Percentiles rank a stretch among this genome's conserved stretches.
Conservation (phyloP, 495 filamentous ascomycete species). For the Penicillium coffeae region DNA sequence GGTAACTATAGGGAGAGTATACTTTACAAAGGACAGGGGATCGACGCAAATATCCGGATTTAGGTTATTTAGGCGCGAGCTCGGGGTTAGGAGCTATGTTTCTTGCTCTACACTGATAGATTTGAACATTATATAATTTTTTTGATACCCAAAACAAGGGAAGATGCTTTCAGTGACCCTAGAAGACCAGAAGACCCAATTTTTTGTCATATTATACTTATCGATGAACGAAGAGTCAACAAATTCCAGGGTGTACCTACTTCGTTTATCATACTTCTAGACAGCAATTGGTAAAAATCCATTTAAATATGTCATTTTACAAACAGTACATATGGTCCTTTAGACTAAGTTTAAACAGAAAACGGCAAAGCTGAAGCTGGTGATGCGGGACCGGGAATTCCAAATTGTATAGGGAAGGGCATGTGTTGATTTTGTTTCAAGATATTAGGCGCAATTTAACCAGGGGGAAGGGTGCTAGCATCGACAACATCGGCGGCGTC, state of each 20-base stretch:
- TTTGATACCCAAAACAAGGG: too few relatives aligned
- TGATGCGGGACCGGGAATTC: constrained; percentile 14
- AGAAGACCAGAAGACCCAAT: too few relatives aligned
- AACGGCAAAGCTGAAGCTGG: constrained; percentile 1
- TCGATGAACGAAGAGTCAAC: too few relatives aligned
- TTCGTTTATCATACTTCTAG: neutral
- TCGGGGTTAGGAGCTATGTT: too few relatives aligned
- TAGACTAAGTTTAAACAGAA: neutral
- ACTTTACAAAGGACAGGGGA: constrained; percentile 66
- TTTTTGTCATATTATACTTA: too few relatives aligned
- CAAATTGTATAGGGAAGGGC: constrained; percentile 25
- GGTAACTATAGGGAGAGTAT: constrained; percentile 68
- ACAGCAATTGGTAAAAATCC: neutral
- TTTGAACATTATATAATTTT: too few relatives aligned
- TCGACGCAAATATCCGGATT: constrained; percentile 67
- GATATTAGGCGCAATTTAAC: constrained; percentile 49
- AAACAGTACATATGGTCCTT: neutral
- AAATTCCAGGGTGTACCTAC: neutral
- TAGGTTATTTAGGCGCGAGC: constrained; percentile 29
- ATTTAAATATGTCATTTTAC: neutral
- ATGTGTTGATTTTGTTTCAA: constrained; percentile 13
- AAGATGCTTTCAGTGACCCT: too few relatives aligned
- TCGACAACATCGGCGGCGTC: constrained; percentile 94
- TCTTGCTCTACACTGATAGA: too few relatives aligned
- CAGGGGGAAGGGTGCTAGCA: constrained; percentile 85